Evolutionary conservation across 2,329 filamentous ascomycete genomes (phyloP).

Genomic region (Pseudomassariella vexata): DNA sequence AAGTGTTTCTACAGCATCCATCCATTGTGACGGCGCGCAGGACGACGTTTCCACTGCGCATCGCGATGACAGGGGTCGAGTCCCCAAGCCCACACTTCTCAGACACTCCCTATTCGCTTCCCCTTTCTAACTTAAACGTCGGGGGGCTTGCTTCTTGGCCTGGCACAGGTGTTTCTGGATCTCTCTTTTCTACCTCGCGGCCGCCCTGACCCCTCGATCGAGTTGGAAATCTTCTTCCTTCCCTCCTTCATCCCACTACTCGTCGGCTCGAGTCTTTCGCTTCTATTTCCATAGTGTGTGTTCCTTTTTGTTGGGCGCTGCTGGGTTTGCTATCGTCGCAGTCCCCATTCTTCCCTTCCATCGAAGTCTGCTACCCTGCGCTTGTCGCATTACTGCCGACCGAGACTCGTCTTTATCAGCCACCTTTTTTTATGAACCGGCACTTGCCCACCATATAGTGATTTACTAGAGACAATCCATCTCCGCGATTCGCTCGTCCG

Average conservation of each 20-base stretch:
- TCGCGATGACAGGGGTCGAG: slow-evolving; percentile 9
- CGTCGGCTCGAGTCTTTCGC: slow-evolving; percentile 8
- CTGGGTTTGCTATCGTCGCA: neutral
- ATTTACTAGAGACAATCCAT: slow-evolving; percentile 14
- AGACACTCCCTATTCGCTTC: slow-evolving; percentile 28
- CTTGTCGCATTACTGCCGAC: too few species aligned
- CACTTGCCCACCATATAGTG: slow-evolving; percentile 12
- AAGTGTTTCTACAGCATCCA: too few species aligned
- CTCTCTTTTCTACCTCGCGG: slow-evolving; percentile 7
- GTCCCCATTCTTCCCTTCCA: neutral
- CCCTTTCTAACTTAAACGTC: slow-evolving; percentile 29
- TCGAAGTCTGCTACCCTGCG: neutral
- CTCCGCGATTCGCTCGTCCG: slow-evolving; percentile 13
- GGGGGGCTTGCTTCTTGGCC: slow-evolving; percentile 9
- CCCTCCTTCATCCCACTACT: slow-evolving; percentile 9
- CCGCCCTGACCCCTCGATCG: slow-evolving; percentile 9
- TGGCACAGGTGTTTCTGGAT: neutral
- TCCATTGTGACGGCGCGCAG: too few species aligned
- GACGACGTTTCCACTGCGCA: neutral
- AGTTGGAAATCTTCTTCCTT: slow-evolving; percentile 11
- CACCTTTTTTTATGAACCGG: slow-evolving; percentile 11
- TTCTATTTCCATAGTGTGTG: slow-evolving; percentile 7
- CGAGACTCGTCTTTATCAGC: slow-evolving; percentile 11
- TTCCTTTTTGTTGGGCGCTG: slow-evolving; percentile 7
- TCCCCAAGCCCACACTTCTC: slow-evolving; percentile 29